Conservation (phyloP, 2,329 filamentous ascomycete species). For the Alternaria brassicae region DNA sequence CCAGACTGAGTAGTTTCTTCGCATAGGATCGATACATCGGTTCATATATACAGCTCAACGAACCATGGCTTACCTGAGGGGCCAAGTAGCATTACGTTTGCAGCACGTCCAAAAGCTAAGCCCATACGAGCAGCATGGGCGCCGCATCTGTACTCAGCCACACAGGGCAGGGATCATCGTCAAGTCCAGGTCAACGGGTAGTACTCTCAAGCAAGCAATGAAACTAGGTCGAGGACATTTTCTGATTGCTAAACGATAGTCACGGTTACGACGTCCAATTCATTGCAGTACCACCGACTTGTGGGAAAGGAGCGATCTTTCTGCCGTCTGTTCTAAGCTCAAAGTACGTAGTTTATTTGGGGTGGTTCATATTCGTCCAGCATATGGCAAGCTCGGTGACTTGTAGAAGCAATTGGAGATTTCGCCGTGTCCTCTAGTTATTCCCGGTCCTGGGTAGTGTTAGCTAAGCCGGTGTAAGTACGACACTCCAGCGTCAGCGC, state of each 20-base stretch:
- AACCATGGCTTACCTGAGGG: slow-evolving; percentile 2
- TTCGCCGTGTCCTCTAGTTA: not conserved
- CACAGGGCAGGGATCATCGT: slow-evolving; percentile 8
- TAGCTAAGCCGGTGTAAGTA: not conserved
- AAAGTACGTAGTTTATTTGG: not conserved
- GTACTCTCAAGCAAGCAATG: not conserved
- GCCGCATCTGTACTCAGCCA: not conserved
- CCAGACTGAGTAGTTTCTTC: slow-evolving; percentile 17
- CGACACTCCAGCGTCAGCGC: not conserved
- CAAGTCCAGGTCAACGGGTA: slow-evolving; percentile 2
- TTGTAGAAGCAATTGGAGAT: slow-evolving; percentile 25
- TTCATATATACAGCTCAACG: slow-evolving; percentile 1
- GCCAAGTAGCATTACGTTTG: not conserved
- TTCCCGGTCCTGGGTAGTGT: not conserved
- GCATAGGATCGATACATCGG: slow-evolving; percentile 15
- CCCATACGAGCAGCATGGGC: not conserved
- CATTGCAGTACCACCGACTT: not conserved
- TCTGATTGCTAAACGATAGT: not conserved
- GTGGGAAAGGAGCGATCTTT: not conserved
- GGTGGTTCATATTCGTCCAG: slow-evolving; percentile 9
- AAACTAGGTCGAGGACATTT: not conserved
- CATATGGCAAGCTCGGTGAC: slow-evolving; percentile 4
- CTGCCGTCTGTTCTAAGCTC: not conserved
- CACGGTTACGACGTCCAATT: not conserved
- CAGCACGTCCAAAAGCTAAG: not conserved